phyloP scores from a whole-genome alignment of 768 basidiomycete species.

The Russula sp. region DNA sequence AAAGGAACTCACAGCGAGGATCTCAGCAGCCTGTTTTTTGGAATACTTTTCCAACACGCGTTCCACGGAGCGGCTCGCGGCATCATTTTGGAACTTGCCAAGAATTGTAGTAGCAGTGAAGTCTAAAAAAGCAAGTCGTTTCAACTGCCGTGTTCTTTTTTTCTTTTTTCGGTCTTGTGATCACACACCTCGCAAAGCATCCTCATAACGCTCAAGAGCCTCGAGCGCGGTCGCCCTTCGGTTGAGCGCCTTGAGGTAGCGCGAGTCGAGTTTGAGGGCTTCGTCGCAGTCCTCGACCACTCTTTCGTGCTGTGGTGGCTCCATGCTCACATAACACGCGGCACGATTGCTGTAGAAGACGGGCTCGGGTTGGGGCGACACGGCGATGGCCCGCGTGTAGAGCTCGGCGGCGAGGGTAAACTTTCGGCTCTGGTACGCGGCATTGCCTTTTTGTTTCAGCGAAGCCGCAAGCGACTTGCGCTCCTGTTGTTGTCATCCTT shows the following conservation, averaged over 20 bases:
- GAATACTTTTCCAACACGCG: conserved; percentile 86
- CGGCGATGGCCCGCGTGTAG: conserved; percentile 69
- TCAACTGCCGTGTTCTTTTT: neutral
- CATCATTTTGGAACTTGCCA: conserved; percentile 82
- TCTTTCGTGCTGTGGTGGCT: conserved; percentile 72
- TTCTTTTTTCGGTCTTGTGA: neutral
- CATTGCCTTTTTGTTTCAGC: conserved; percentile 67
- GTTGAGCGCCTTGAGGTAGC: conserved; percentile 87
- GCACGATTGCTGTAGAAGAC: conserved; percentile 97
- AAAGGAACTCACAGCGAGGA: conserved; percentile 48
- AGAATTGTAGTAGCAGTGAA: conserved; percentile 96
- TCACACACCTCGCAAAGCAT: conserved; percentile 67
- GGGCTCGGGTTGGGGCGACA: conserved; percentile 74
- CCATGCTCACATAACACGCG: conserved; percentile 92
- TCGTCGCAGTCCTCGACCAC: conserved; percentile 86
- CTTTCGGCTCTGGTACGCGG: conserved; percentile 55
- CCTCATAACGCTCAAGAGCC: conserved; percentile 60
- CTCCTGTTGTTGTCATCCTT: too few relatives aligned
- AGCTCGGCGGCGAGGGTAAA: conserved; percentile 52
- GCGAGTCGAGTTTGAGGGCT: conserved; percentile 74
- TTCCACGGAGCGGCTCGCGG: conserved; percentile 75
- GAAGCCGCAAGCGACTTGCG: conserved; percentile 52
- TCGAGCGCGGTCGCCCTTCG: conserved; percentile 84
- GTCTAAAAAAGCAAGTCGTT: conserved; percentile 41
- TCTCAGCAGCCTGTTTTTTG: conserved; percentile 60